Percentiles rank a stretch among this genome's conserved stretches.
Conservation (phyloP, 1,139 yeast genomes). For the Hyphopichia fennica region DNA sequence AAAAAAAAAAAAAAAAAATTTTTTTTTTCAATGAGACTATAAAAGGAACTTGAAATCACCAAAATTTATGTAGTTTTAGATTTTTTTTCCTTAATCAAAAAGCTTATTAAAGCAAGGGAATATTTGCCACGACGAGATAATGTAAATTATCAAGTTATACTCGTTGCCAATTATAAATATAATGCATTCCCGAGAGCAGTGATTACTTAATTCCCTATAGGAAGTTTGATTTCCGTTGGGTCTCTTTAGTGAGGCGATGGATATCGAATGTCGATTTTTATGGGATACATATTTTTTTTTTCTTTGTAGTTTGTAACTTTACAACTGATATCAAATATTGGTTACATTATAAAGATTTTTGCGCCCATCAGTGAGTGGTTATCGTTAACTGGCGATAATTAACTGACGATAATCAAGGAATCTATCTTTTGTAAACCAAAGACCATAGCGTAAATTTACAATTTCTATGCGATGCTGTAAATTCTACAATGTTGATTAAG, state of each 20-base stretch:
- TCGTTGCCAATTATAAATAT: conserved; percentile 59
- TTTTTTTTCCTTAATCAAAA: conserved; percentile 52
- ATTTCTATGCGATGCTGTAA: too few relatives aligned
- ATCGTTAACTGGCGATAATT: too few relatives aligned
- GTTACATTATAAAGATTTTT: too few relatives aligned
- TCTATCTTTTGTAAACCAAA: too few relatives aligned
- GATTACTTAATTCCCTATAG: conserved; percentile 44
- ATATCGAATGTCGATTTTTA: conserved; percentile 58
- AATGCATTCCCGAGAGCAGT: conserved; percentile 48
- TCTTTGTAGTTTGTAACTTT: too few relatives aligned
- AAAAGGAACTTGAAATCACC: conserved; percentile 1
- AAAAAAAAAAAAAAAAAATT: too few relatives aligned
- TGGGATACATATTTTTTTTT: conserved; percentile 50
- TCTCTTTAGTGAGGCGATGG: conserved; percentile 38
- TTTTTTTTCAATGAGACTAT: conserved; percentile 1
- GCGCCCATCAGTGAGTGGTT: too few relatives aligned
- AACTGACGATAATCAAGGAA: too few relatives aligned
- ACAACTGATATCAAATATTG: too few relatives aligned
- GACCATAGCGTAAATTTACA: too few relatives aligned
- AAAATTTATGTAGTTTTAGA: neutral
- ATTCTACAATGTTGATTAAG: neutral
- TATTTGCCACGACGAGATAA: conserved; percentile 71
- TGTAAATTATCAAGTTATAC: conserved; percentile 60
- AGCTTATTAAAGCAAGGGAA: conserved; percentile 52
- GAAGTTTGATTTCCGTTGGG: conserved; percentile 55